Percentiles rank a stretch among this genome's conserved stretches.
These are phyloP conservation scores for Neurospora hispaniola DNA, from an alignment of 495 filamentous ascomycete species.

Conservation along the genomic window DNA sequence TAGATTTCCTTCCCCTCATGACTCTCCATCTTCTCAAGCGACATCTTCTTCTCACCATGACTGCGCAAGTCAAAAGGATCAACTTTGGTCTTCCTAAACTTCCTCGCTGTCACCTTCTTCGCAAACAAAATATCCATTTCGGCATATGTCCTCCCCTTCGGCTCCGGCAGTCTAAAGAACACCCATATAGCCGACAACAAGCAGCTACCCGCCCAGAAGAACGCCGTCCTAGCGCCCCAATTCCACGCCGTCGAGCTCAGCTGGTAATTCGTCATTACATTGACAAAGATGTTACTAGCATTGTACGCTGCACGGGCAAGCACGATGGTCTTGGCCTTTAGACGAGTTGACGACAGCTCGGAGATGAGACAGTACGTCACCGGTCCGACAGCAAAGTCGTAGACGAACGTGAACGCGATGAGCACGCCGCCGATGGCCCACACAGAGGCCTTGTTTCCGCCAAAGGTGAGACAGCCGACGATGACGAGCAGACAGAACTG, in stretches of 20 bases:
- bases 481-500: slow-evolving; percentile 27
- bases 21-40: neutral
- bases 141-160: slow-evolving; percentile 31
- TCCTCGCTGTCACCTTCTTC: slow-evolving; percentile 26
- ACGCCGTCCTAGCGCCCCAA: slow-evolving; percentile 35
- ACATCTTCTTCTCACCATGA: neutral
- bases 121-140: slow-evolving; percentile 44
- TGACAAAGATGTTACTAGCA: slow-evolving; percentile 31
- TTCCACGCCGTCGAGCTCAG: slow-evolving; percentile 41
- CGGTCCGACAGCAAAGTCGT: slow-evolving; percentile 44
- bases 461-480: slow-evolving; percentile 27
- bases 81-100: slow-evolving; percentile 24
- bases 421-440: slow-evolving; percentile 38
- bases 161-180: slow-evolving; percentile 27
- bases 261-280: slow-evolving; percentile 41
- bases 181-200: slow-evolving; percentile 29
- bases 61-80: slow-evolving; percentile 15
- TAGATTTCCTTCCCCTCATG: neutral
- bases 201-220: slow-evolving; percentile 44
- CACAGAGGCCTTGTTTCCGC: slow-evolving; percentile 11
- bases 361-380: slow-evolving; percentile 47
- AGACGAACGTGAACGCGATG: slow-evolving; percentile 42
- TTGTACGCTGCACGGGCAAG: slow-evolving; percentile 44
- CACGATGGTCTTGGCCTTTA: slow-evolving; percentile 46
- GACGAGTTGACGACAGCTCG: slow-evolving; percentile 41